Conservation (phyloP, 805 yeast species). For the Barnettozyma pratensis region DNA sequence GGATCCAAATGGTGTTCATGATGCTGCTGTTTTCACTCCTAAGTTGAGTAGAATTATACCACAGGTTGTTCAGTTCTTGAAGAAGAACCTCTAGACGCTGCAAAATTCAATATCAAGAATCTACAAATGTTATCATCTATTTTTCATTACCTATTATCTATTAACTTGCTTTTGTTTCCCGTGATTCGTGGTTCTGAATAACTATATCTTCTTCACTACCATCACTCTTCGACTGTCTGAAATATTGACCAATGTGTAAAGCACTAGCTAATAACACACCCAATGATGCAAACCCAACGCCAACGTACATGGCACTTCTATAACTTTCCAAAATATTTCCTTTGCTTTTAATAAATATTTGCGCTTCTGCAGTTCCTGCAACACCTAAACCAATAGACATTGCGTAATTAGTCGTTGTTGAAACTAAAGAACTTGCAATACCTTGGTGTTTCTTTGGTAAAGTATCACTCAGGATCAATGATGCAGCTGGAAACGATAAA, state of each 20-base stretch:
- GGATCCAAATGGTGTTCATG: constrained; percentile 5
- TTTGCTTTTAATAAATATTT: constrained; percentile 26
- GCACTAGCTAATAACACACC: constrained; percentile 33
- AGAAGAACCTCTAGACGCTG: not conserved
- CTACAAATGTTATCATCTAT: too few species aligned
- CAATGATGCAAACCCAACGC: constrained; percentile 52
- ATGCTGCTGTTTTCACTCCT: constrained; percentile 5
- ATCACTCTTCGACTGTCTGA: not conserved
- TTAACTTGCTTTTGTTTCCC: not conserved
- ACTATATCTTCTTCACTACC: not conserved
- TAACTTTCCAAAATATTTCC: constrained; percentile 36
- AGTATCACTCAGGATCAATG: constrained; percentile 53
- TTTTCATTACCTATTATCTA: not conserved
- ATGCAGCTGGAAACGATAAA: constrained; percentile 69
- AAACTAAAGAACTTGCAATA: constrained; percentile 68
- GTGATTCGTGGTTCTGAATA: not conserved
- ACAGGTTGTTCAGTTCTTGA: not conserved
- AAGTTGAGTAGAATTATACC: not conserved
- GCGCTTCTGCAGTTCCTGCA: constrained; percentile 59
- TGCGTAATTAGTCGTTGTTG: constrained; percentile 68
- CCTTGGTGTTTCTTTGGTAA: constrained; percentile 67
- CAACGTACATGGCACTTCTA: constrained; percentile 54
- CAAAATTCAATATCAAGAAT: too few species aligned
- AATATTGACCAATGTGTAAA: not conserved
- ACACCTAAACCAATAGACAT: constrained; percentile 67